A percentile compares a stretch with the other conserved stretches of the same genome.
Conservation (phyloP, 164 flowering plant genomes). For the Berberis vulgaris region DNA sequence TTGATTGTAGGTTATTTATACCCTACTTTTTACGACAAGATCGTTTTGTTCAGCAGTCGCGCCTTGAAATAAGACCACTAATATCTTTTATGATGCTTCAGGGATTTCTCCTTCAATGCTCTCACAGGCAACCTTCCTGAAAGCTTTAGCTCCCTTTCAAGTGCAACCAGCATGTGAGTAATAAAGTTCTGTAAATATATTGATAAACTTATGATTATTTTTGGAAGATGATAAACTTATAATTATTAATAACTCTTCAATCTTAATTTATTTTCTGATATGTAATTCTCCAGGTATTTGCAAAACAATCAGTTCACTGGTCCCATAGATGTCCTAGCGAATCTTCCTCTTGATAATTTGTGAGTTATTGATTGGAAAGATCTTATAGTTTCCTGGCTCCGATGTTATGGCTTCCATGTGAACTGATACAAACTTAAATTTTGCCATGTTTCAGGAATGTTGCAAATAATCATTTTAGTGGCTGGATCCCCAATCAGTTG, state of each 20-base stretch:
- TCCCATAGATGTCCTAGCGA: conserved; percentile 66
- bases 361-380: conserved; percentile 28
- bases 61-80: too few relatives aligned
- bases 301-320: conserved; percentile 89
- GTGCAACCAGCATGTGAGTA: conserved; percentile 57
- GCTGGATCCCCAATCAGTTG: conserved; percentile 76
- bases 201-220: not conserved
- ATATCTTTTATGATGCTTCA: conserved; percentile 18
- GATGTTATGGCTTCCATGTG: not conserved
- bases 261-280: conserved; percentile 3
- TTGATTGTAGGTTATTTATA: too few relatives aligned
- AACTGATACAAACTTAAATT: not conserved
- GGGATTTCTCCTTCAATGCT: conserved; percentile 80
- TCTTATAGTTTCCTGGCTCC: not conserved
- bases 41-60: too few relatives aligned
- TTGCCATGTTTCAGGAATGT: conserved; percentile 47
- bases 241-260: not conserved
- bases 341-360: conserved; percentile 72
- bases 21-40: too few relatives aligned
- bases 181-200: not conserved
- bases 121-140: conserved; percentile 66
- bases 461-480: conserved; percentile 70
- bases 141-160: conserved; percentile 56
- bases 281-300: conserved; percentile 50
- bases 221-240: not conserved